Percentiles rank a stretch among this genome's conserved stretches.
Evolutionary conservation across 805 yeast species (phyloP).

Genomic region (Cyberlindnera xylosilytica): DNA sequence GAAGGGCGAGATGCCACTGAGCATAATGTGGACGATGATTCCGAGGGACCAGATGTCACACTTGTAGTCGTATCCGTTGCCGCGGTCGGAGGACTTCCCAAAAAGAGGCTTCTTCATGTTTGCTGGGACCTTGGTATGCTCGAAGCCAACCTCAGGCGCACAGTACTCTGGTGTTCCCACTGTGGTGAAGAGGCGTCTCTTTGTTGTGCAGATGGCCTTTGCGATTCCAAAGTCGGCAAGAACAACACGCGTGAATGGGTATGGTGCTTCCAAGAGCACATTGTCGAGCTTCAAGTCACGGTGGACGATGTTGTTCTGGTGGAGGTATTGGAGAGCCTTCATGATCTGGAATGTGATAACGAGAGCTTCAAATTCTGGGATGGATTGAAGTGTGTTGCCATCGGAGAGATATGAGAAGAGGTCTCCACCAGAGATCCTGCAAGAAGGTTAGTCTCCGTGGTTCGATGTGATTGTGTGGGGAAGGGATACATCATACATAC

Average conservation of each 20-base stretch:
- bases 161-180: slow-evolving; percentile 69
- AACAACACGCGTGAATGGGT: slow-evolving; percentile 49
- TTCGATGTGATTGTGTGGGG: neutral
- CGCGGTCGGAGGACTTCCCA: neutral
- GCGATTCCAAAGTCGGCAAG: slow-evolving; percentile 71
- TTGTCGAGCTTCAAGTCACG: slow-evolving; percentile 84
- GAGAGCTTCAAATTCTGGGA: slow-evolving; percentile 54
- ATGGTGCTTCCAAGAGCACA: slow-evolving; percentile 51
- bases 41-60: slow-evolving; percentile 76
- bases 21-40: slow-evolving; percentile 52
- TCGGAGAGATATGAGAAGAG: slow-evolving; percentile 50
- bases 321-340: slow-evolving; percentile 62
- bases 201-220: slow-evolving; percentile 29
- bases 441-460: too few relatives aligned
- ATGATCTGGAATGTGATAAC: slow-evolving; percentile 54
- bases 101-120: slow-evolving; percentile 4
- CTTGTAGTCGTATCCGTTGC: slow-evolving; percentile 50
- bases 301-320: slow-evolving; percentile 67
- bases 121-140: slow-evolving; percentile 28
- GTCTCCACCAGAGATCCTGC: slow-evolving; percentile 52
- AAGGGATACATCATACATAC: slow-evolving; percentile 9
- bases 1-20: slow-evolving; percentile 66
- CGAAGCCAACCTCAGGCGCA: slow-evolving; percentile 67
- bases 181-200: slow-evolving; percentile 43
- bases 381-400: slow-evolving; percentile 36